Base-by-base conservation (phyloP, 179 eudicot species). In the Corrigiola litoralis region DNA sequence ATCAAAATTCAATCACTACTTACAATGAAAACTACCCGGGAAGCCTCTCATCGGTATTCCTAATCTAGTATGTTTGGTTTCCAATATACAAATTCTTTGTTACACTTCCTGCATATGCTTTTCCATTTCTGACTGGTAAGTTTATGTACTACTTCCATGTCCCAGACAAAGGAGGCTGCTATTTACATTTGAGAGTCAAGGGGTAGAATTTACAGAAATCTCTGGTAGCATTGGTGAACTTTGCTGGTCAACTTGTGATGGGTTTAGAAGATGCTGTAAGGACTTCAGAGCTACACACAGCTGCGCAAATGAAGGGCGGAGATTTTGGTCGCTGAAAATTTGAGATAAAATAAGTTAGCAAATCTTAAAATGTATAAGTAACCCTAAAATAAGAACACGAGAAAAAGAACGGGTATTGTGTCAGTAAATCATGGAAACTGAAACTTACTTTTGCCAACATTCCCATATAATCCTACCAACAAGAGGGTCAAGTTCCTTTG, bases 371-470 rank as follows among this genome's bases (percentile, higher is more conserved):
- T n/a, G n/a, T n/a, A n/a, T n/a, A n/a, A n/a, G n/a, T n/a, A n/a
- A n/a, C n/a, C n/a, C n/a, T n/a, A n/a, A n/a, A n/a, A n/a, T n/a
- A n/a, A n/a, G n/a, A n/a, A n/a, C n/a, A n/a, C n/a, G n/a, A n/a
- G n/a, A n/a, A n/a, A n/a, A n/a, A n/a, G n/a, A n/a, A n/a, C n/a
- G n/a, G n/a, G n/a, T n/a, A n/a, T n/a, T n/a, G n/a, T n/a, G n/a
- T n/a, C n/a, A n/a, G n/a, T n/a, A n/a, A n/a, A n/a, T n/a, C n/a
- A n/a, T n/a, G n/a, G n/a, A n/a, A n/a, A n/a, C n/a, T n/a, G n/a
- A n/a, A 46, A 66, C 95, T 70, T 82, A 94, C 99, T 82, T 81
- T 70, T 90, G 99, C 97, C 99, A 94, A 58, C 99, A 94, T 77
- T 94, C 91, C 91, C 80, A 82, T 63, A 94, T 94, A 41, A 94